These are phyloP conservation scores for Cladosporium sp. DNA, from an alignment of 2,329 filamentous ascomycete species.

Conservation along the genomic window DNA sequence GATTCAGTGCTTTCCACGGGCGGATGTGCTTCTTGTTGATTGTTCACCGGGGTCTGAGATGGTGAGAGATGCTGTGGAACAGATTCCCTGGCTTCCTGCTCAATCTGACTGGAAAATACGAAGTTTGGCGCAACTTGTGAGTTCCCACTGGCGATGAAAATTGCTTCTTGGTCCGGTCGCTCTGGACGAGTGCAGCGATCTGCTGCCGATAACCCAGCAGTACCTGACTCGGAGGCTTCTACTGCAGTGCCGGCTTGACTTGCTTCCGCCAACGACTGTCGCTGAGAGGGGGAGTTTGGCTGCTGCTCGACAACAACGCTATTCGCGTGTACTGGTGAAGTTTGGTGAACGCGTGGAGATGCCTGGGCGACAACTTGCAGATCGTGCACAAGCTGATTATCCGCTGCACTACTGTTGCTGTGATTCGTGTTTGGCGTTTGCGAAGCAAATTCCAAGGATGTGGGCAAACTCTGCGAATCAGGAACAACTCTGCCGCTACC, in stretches of 20 bases:
- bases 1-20: background rate
- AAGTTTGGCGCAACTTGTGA: background rate
- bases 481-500: conserved; percentile 13
- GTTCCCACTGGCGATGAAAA: background rate
- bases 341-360: background rate
- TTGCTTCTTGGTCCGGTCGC: no score
- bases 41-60: background rate
- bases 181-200: no score
- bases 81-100: background rate
- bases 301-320: no score
- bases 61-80: background rate
- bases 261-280: no score
- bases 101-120: background rate
- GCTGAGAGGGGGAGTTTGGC: no score
- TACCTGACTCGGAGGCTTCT: no score
- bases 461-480: conserved; percentile 16
- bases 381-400: background rate
- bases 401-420: background rate
- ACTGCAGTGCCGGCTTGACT: no score
- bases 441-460: background rate
- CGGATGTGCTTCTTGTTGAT: background rate
- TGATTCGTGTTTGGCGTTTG: background rate
- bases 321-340: no score
- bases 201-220: no score
- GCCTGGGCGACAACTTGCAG: background rate